Base-by-base conservation (phyloP, 2,329 filamentous ascomycete species). In the Alternaria triticimaculans region DNA sequence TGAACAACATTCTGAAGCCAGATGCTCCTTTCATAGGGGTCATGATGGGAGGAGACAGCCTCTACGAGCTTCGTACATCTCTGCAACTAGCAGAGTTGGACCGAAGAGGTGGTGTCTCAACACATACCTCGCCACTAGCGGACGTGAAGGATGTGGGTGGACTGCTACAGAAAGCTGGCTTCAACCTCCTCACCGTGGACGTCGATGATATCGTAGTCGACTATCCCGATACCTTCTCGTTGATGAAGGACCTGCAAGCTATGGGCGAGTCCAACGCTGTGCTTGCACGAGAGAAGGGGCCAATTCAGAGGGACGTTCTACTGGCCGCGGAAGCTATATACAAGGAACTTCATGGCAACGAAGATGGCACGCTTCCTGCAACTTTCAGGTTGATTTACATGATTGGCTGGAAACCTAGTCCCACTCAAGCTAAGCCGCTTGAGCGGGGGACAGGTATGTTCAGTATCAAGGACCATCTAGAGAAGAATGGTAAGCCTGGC, bases 251-350 rank as follows among this genome's bases (percentile, higher is more conserved):
- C 80, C 83, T 99, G 60, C 95, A 98, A 80, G 91, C 92, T 23
- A 99, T 99, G 96, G 96, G 94, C 10, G 96, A 99, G 83, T 90
- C 88, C 63, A 99, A 97, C 78, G 95, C 94, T 2, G 90, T 97
- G 23, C 77, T 97, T 43, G 89, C 92, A n/a, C 87, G 95, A 50
- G 93, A 97, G 80, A 89, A 91, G 82, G 92, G 92, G 0, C 82
- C 75, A 0, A 89, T 99, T 12, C 86, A 87, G 37, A 87, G 91
- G 65, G 96, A 99, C 74, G 93, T 97, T 10, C 82, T 99, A 64
- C 82, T 97, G 45, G 96, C 96, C 8, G 91, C 89, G 25, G 92
- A 98, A 69, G 92, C 89, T 44, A 97, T 99, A 61, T 99, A 99
- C 78, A 87, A 89, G 51, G 90, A 91, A 76, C 82, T 99, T 60